Conservation (phyloP, 2,329 filamentous ascomycete species). For the Fusarium euwallaceae region DNA sequence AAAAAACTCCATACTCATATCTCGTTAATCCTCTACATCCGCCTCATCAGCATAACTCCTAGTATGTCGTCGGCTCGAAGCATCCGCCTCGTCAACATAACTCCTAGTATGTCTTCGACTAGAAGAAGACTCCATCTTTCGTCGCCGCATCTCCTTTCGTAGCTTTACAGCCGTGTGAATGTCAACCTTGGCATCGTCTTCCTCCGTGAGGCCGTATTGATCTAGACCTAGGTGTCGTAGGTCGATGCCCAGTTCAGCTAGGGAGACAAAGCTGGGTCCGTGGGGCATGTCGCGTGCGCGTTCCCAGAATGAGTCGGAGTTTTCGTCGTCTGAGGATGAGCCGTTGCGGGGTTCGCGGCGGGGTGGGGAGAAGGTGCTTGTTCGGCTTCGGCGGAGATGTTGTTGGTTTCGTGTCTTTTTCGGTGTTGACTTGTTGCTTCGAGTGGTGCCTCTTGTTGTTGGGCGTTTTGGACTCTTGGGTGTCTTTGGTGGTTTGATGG, state of each 20-base stretch:
- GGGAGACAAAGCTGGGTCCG: constrained; percentile 30
- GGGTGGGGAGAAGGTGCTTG: constrained; percentile 15
- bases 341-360: constrained; percentile 14
- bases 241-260: constrained; percentile 35
- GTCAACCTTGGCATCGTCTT: constrained; percentile 41
- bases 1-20: constrained; percentile 33
- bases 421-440: constrained; percentile 27
- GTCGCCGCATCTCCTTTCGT: constrained; percentile 36
- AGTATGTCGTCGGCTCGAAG: constrained; percentile 10
- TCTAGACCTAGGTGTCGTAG: constrained; percentile 30
- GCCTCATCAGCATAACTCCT: constrained; percentile 27
- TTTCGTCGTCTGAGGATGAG: constrained; percentile 27
- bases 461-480: constrained; percentile 22
- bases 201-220: constrained; percentile 40
- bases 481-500: constrained; percentile 18
- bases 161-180: constrained; percentile 40
- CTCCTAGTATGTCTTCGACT: constrained; percentile 11
- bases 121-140: constrained; percentile 4
- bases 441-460: constrained; percentile 14
- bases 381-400: constrained; percentile 16
- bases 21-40: constrained; percentile 38
- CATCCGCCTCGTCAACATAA: constrained; percentile 35
- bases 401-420: constrained; percentile 12
- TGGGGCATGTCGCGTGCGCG: constrained; percentile 16
- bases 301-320: constrained; percentile 39